Conservation (phyloP, 805 yeast genomes). For the Maudiozyma turicensis region DNA sequence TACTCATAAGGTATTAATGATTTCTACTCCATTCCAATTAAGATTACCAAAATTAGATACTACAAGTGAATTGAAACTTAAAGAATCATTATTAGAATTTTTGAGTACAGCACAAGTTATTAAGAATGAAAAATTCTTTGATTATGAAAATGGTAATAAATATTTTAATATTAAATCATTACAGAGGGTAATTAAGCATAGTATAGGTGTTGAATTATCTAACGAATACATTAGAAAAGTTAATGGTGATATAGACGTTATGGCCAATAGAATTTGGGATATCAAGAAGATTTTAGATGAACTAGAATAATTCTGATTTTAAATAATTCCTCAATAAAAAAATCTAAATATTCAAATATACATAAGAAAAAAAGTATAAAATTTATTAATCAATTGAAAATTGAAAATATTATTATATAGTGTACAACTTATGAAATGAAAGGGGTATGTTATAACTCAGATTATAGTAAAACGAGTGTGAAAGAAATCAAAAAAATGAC, state of each 20-base stretch:
- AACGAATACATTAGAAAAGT: slow-evolving; percentile 25
- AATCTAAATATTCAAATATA: background rate
- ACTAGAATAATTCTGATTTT: slow-evolving; percentile 8
- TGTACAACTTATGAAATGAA: too few species aligned
- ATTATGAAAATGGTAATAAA: slow-evolving; percentile 14
- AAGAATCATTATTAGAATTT: slow-evolving; percentile 16
- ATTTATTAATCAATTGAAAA: background rate
- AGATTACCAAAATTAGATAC: slow-evolving; percentile 31
- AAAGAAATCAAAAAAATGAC: too few species aligned
- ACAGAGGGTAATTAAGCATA: slow-evolving; percentile 25
- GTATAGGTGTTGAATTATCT: slow-evolving; percentile 31
- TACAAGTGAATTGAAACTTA: slow-evolving; percentile 4
- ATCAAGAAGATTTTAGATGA: slow-evolving; percentile 22
- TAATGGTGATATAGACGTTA: slow-evolving; percentile 23
- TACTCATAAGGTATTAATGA: slow-evolving; percentile 58
- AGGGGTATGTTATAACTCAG: too few species aligned
- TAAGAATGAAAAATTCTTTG: slow-evolving; percentile 17
- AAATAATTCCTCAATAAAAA: background rate
- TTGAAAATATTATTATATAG: too few species aligned
- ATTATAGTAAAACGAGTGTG: too few species aligned
- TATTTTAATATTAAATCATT: slow-evolving; percentile 18
- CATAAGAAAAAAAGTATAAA: background rate
- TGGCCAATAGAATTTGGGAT: slow-evolving; percentile 20
- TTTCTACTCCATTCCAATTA: slow-evolving; percentile 60
- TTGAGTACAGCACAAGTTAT: slow-evolving; percentile 15